Evolutionary conservation across 2,329 filamentous ascomycete genomes (phyloP), one percentile per base, ranked within the genome.

Genomic region (Grosmannia huntii): DNA sequence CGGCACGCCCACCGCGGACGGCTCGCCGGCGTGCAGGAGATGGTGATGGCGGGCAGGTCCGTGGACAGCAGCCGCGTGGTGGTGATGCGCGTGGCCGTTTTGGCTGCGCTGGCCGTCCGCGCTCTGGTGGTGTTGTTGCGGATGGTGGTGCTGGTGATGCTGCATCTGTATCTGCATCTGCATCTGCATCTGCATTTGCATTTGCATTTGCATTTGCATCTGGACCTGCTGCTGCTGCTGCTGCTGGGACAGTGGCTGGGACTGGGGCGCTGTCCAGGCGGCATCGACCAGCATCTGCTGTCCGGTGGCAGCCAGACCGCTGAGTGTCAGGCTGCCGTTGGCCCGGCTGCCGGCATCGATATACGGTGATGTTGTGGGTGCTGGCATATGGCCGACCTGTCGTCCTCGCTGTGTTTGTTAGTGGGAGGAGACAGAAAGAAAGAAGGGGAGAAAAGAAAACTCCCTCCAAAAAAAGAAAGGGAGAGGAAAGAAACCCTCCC

Each of bases 181-280:
- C 27, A 19, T 25, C 21, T 27, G 50, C 50, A 28, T 11, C 50
- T 52, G 50, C 27, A 19, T 25, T n/a, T 48, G 44, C 19, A 48
- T 48, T n/a, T 48, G 44, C 44, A 48, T 48, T 48, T 48, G 44
- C 19, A 48, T 48, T 19, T 56, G 51, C n/a, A 21, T 19, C 31
- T 52, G 55, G 36, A 38, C 36, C 33, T 41, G 53, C 53, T 41
- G 52, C 52, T 41, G 31, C 28, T 53, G 52, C 28, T 41, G 52
- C 33, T 58, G 59, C 51, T 59, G 59, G 12, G 46, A 60, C 53
- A 58, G 59, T 11, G 83, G 80, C 7, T 86, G 84, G 67, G 90
- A 86, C 64, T 92, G 89, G 21, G 90, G 89, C 68, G 95, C 95
- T 41, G 90, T 90, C 91, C 91, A 96, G 1, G 90, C 87, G 5